Evolutionary conservation across 768 basidiomycete species (phyloP).

Genomic region (Tricholoma furcatifolium): DNA sequence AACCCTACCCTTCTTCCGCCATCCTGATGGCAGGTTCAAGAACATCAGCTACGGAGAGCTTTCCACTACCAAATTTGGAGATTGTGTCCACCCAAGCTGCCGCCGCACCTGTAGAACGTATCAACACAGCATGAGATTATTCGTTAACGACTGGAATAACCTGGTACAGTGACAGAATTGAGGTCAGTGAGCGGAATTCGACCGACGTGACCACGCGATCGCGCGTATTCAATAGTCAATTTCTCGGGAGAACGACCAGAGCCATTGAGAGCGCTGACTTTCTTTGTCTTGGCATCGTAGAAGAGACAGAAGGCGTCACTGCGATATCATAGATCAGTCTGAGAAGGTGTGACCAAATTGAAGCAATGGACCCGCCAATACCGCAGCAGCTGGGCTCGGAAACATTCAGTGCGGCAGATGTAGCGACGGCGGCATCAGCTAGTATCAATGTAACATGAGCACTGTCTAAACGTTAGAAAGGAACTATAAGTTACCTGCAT

Average conservation of each 20-base stretch:
- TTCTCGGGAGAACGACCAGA: conserved; percentile 86
- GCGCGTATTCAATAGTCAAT: conserved; percentile 71
- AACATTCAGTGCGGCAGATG: conserved; percentile 88
- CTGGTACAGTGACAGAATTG: conserved; percentile 91
- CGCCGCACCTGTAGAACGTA: conserved; percentile 63
- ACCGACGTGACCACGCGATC: conserved; percentile 66
- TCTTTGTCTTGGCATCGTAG: conserved; percentile 80
- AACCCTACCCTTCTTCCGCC: conserved; percentile 82
- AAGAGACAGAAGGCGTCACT: conserved; percentile 91
- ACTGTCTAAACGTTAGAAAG: neutral
- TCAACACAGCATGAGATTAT: conserved; percentile 2
- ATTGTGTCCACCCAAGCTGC: conserved; percentile 95
- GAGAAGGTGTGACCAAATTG: conserved; percentile 11
- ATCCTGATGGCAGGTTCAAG: conserved; percentile 87
- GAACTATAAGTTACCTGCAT: conserved; percentile 65
- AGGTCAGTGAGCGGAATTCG: conserved; percentile 78
- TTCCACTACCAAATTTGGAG: conserved; percentile 77
- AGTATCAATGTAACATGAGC: neutral
- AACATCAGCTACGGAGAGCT: conserved; percentile 59
- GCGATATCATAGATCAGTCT: conserved; percentile 1
- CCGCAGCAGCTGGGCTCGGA: conserved; percentile 88
- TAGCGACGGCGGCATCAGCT: conserved; percentile 96
- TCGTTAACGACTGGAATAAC: conserved; percentile 28
- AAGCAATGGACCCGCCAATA: conserved; percentile 73
- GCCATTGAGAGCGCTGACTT: conserved; percentile 87